Evolutionary conservation across 768 basidiomycete genomes (phyloP).

Genomic region (Rhodotorula kratochvilovae): DNA sequence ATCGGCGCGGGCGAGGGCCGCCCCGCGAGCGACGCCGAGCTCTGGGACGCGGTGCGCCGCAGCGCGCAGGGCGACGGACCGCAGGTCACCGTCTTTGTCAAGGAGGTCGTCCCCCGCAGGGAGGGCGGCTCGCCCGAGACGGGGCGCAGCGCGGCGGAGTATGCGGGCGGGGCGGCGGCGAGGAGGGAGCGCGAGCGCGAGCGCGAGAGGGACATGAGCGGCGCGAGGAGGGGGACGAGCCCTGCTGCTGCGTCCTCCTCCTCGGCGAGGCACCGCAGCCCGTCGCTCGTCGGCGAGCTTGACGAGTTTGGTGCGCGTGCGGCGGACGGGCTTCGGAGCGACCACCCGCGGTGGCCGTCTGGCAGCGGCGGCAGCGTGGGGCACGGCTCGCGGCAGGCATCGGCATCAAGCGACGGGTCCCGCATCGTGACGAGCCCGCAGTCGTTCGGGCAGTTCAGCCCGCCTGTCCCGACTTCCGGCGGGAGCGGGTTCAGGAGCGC

Average conservation of each 20-base stretch:
- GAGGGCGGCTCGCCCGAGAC: slow-evolving; percentile 48
- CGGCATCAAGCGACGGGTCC: neutral
- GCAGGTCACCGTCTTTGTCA: slow-evolving; percentile 73
- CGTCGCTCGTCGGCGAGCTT: neutral
- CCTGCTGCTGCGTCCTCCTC: neutral
- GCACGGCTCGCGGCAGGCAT: neutral
- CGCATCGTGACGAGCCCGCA: neutral
- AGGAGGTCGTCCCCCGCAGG: slow-evolving; percentile 69
- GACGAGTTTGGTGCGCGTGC: slow-evolving; percentile 10
- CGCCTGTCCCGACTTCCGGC: neutral
- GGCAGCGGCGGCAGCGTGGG: neutral
- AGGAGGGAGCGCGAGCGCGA: neutral
- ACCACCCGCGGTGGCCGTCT: slow-evolving; percentile 14
- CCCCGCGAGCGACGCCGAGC: slow-evolving; percentile 64
- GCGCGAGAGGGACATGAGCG: neutral
- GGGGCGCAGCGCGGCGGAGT: slow-evolving; percentile 39
- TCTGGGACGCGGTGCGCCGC: slow-evolving; percentile 54
- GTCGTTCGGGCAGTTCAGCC: neutral
- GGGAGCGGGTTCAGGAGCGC: neutral
- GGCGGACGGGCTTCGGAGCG: slow-evolving; percentile 9
- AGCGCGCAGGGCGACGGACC: slow-evolving; percentile 53
- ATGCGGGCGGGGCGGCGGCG: neutral
- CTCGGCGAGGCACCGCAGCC: neutral
- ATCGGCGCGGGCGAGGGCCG: slow-evolving; percentile 73
- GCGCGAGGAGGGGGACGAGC: neutral